Conservation (phyloP, 352 stramenopile genomes). For the Peronospora destructor region DNA sequence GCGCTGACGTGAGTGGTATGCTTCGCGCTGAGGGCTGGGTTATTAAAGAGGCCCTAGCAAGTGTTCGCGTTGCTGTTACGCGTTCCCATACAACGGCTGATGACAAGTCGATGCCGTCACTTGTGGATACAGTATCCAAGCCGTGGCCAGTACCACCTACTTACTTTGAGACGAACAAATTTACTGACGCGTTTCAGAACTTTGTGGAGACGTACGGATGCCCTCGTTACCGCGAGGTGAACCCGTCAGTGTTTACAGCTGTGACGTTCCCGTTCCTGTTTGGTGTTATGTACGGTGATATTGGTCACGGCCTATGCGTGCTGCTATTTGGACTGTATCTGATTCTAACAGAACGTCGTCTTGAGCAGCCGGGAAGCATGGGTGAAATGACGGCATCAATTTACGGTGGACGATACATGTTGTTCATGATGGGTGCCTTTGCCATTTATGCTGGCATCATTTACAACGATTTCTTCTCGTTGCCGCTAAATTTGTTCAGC, state of each 20-base stretch:
- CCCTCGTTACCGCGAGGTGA: constrained; percentile 97
- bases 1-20: constrained; percentile 94
- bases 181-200: constrained; percentile 96
- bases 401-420: constrained; percentile 95
- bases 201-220: constrained; percentile 99
- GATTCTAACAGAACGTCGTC: constrained; percentile 89
- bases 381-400: constrained; percentile 90
- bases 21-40: constrained; percentile 96
- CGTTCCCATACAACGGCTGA: constrained; percentile 85
- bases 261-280: constrained; percentile 99
- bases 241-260: constrained; percentile 97
- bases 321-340: constrained; percentile 92
- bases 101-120: constrained; percentile 90
- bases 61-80: constrained; percentile 86
- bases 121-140: constrained; percentile 91
- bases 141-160: constrained; percentile 95
- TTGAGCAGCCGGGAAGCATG: constrained; percentile 68
- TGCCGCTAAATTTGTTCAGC: constrained; percentile 95
- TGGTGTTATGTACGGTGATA: constrained; percentile 99
- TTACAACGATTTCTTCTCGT: constrained; percentile 99
- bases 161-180: constrained; percentile 99
- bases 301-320: constrained; percentile 95
- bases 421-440: constrained; percentile 98
- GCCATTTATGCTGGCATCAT: constrained; percentile 97
- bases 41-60: constrained; percentile 71